A percentile compares a stretch with the other conserved stretches of the same genome.
phyloP scores from a whole-genome alignment of 2,329 filamentous ascomycete species.

The Diplocarpon rosae region DNA sequence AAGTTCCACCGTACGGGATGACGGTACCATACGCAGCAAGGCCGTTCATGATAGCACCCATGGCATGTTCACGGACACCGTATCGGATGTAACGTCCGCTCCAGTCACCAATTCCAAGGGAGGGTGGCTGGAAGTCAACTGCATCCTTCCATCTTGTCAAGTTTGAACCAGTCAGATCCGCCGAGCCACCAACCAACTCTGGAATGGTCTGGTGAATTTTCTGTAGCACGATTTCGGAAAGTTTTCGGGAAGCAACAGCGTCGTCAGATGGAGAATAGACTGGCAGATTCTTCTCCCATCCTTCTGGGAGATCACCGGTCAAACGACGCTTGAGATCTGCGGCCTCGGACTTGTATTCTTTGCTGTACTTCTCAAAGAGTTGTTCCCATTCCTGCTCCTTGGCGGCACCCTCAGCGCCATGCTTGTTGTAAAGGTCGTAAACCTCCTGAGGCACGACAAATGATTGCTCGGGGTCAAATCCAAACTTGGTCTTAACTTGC shows the following conservation, averaged over 20 bases:
- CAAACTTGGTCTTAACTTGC: constrained; percentile 89
- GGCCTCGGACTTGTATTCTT: constrained; percentile 67
- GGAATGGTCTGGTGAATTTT: constrained; percentile 76
- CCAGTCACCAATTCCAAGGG: constrained; percentile 78
- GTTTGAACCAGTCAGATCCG: constrained; percentile 97
- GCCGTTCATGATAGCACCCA: constrained; percentile 92
- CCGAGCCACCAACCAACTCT: constrained; percentile 90
- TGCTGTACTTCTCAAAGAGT: constrained; percentile 75
- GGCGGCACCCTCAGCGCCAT: constrained; percentile 74
- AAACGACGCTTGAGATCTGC: constrained; percentile 74
- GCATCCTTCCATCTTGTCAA: constrained; percentile 97
- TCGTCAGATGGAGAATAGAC: constrained; percentile 78
- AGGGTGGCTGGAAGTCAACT: constrained; percentile 91
- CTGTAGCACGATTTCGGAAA: constrained; percentile 86
- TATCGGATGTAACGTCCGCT: constrained; percentile 85
- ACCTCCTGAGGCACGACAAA: constrained; percentile 93
- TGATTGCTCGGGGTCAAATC: constrained; percentile 87
- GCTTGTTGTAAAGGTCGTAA: constrained; percentile 82
- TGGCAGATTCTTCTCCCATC: constrained; percentile 91
- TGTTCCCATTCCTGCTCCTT: constrained; percentile 92
- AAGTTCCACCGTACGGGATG: constrained; percentile 89
- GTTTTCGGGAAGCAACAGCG: constrained; percentile 86
- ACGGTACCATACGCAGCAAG: constrained; percentile 90
- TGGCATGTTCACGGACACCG: constrained; percentile 84
- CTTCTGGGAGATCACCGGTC: constrained; percentile 75